phyloP scores from a whole-genome alignment of 2,329 filamentous ascomycete genomes.

The Aspergillus novofumigatus region DNA sequence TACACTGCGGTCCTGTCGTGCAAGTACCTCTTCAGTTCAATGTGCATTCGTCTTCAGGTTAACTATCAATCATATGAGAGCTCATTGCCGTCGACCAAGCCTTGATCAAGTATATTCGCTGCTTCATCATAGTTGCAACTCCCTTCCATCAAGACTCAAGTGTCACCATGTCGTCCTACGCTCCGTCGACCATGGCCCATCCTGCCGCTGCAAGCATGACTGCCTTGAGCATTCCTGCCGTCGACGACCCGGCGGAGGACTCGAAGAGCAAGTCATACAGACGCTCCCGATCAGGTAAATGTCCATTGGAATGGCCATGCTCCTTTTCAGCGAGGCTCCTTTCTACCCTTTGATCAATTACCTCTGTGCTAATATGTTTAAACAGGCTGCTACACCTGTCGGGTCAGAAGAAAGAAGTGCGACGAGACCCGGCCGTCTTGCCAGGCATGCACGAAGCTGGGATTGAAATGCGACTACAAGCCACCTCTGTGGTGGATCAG shows the following conservation, averaged over 20 bases:
- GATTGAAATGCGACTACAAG: slow-evolving; percentile 89
- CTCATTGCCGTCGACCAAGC: neutral
- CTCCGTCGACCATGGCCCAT: neutral
- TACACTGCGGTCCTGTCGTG: neutral
- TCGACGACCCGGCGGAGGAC: neutral
- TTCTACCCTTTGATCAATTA: no score
- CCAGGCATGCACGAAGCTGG: slow-evolving; percentile 63
- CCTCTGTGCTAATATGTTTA: neutral
- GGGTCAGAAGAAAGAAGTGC: slow-evolving; percentile 64
- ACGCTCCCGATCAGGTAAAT: neutral
- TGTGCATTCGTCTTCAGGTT: neutral
- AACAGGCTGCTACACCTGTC: slow-evolving; percentile 63
- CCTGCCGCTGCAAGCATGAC: neutral
- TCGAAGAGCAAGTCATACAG: neutral
- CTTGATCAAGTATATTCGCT: neutral
- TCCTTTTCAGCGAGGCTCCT: no score
- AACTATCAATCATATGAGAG: neutral
- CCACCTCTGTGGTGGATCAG: slow-evolving; percentile 95
- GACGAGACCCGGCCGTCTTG: slow-evolving; percentile 61
- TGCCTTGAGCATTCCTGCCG: neutral
- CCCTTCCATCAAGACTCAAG: neutral
- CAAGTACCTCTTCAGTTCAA: neutral
- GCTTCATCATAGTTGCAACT: neutral
- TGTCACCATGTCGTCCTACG: neutral
- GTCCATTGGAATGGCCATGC: neutral